A percentile compares a stretch with the other conserved stretches of the same genome.
phyloP scores from a whole-genome alignment of 1,139 yeast species.

The Cylindricascospora bacillispora region DNA sequence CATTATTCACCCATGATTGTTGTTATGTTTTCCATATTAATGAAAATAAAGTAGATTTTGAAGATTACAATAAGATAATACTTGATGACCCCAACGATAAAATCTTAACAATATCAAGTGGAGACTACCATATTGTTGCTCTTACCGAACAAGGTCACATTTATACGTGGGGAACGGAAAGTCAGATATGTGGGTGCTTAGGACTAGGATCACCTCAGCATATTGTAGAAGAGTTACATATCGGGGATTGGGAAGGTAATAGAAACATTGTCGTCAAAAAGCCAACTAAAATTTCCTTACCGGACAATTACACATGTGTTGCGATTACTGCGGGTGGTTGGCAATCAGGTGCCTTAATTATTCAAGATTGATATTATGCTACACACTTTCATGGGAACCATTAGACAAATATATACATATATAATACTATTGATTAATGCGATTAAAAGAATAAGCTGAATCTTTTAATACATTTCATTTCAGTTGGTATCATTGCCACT shows the following conservation, averaged over 20 bases:
- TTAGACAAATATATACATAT: too few relatives aligned
- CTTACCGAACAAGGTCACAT: constrained; percentile 45
- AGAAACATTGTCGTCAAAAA: constrained; percentile 31
- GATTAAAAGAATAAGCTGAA: too few relatives aligned
- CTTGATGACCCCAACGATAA: constrained; percentile 36
- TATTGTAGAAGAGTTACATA: constrained; percentile 19
- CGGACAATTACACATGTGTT: constrained; percentile 29
- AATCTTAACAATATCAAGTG: constrained; percentile 49
- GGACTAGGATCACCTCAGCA: constrained; percentile 44
- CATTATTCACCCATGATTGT: constrained; percentile 34
- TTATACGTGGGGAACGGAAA: constrained; percentile 62
- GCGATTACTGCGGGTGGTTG: constrained; percentile 67
- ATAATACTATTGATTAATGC: too few relatives aligned
- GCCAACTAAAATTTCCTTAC: constrained; percentile 34
- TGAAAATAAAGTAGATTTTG: constrained; percentile 28
- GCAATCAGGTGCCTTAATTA: constrained; percentile 56
- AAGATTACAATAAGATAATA: constrained; percentile 15
- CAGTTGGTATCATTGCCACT: too few relatives aligned
- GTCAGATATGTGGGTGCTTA: constrained; percentile 51
- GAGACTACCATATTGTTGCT: constrained; percentile 65
- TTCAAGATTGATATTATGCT: constrained; percentile 11
- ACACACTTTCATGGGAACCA: too few relatives aligned
- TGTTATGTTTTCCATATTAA: constrained; percentile 27
- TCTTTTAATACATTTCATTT: not conserved
- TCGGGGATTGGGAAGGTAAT: constrained; percentile 24